Evolutionary conservation across 148 eudicot species (phyloP), one percentile per base, ranked within the genome.

Genomic region (Hydrangea macrophylla): DNA sequence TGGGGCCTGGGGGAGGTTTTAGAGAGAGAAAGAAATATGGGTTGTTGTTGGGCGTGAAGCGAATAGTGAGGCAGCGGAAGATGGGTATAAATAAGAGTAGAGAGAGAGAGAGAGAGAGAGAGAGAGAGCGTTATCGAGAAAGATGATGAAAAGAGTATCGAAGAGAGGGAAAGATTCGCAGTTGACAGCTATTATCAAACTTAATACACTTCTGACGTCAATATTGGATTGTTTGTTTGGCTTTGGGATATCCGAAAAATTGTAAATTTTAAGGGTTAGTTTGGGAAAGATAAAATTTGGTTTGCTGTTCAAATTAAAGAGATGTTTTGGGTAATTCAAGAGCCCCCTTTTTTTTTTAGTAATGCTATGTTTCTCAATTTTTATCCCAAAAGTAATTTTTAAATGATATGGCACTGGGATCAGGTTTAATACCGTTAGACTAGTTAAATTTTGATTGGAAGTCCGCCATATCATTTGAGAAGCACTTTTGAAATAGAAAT

Each of bases 161-260:
- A 72, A 72, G 70, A 44, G 64, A 56, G 76, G 58, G 76, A 56
- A 65, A 50, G 64, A 28, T 55, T 72, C 23, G 64, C 57, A 58
- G 62, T n/a, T 72, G 76, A 23, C 76, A 72, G 76, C 76, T 72
- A 72, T 42, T 50, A 65, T 65, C 69, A 36, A 39, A 65, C 68
- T 50, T n/a, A n/a, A 50, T 18, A 18, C 67, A 42, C 25, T 28
- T 58, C 61, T 58, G 36, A 13, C 37, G 61, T 30, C 22, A 58
- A 17, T 20, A 28, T 58, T 58, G 35, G 61, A 58, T 28, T 58
- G 20, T 17, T 31, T 28, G 53, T 48, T 2, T 55, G 61, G 35
- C 61, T 31, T 58, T 58, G 32, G 60, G 33, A 42, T 42, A 42
- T 48, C 53, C n/a, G 15, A 48, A 48, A 48, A 2, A 18, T n/a